Evolutionary conservation across 208 protist species (phyloP).

Genomic region (Crithidia mellificae): DNA sequence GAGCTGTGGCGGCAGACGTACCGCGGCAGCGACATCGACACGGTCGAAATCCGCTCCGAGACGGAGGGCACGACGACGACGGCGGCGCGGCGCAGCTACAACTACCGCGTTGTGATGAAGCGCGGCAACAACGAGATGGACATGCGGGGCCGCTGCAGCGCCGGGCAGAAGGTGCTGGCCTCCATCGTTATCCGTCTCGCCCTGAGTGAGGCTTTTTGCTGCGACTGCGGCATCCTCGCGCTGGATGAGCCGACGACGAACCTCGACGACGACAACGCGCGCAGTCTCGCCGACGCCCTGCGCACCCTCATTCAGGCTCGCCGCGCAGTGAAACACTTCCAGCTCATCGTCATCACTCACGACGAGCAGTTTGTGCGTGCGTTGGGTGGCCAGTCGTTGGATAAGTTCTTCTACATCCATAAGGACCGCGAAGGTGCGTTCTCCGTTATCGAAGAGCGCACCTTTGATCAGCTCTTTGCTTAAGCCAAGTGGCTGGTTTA

Average conservation of each 20-base stretch:
- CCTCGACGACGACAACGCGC: constrained; percentile 95
- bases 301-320: constrained; percentile 83
- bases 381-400: constrained; percentile 77
- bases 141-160: constrained; percentile 98
- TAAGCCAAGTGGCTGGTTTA: constrained; percentile 12
- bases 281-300: constrained; percentile 79
- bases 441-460: constrained; percentile 88
- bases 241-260: constrained; percentile 99
- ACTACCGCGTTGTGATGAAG: constrained; percentile 96
- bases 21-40: constrained; percentile 97
- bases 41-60: constrained; percentile 96
- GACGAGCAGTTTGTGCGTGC: constrained; percentile 98
- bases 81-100: constrained; percentile 72
- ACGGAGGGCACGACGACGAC: constrained; percentile 75
- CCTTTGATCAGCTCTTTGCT: constrained; percentile 85
- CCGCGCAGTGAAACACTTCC: constrained; percentile 92
- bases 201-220: constrained; percentile 98
- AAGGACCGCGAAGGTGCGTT: constrained; percentile 91
- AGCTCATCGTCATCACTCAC: constrained; percentile 99
- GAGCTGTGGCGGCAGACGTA: constrained; percentile 99
- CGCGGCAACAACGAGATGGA: constrained; percentile 95
- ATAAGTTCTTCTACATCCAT: constrained; percentile 89
- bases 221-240: constrained; percentile 99
- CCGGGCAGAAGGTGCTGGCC: constrained; percentile 98
- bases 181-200: constrained; percentile 99